phyloP scores from a whole-genome alignment of 441 rosid species.

The Gossypium lobatum region DNA sequence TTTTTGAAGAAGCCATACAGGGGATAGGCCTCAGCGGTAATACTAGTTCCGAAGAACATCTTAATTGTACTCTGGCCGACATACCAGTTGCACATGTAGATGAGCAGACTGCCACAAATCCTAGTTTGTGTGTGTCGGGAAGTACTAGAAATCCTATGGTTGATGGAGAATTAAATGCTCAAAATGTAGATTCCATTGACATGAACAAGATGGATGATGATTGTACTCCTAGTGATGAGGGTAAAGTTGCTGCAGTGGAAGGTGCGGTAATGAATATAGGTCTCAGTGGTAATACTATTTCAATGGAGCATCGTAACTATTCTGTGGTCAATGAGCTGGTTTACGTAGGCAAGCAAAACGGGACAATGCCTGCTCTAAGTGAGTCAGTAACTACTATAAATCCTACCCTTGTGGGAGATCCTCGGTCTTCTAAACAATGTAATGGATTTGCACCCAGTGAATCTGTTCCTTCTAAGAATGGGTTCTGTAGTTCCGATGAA shows the following conservation, averaged over 20 bases:
- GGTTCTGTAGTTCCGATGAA: conserved; percentile 25
- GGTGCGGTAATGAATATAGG: conserved; percentile 14
- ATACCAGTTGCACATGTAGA: conserved; percentile 22
- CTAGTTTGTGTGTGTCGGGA: conserved; percentile 21
- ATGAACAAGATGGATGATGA: conserved; percentile 23
- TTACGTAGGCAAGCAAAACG: conserved; percentile 27
- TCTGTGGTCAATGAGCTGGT: conserved; percentile 22
- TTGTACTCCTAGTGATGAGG: conserved; percentile 20
- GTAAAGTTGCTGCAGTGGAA: conserved; percentile 14
- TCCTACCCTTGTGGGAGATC: conserved; percentile 16
- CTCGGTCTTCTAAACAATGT: conserved; percentile 20
- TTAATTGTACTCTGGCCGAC: conserved; percentile 24
- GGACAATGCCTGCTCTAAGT: conserved; percentile 19
- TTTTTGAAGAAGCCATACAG: conserved; percentile 20
- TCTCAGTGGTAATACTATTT: conserved; percentile 16
- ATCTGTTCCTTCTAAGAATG: conserved; percentile 24
- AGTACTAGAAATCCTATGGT: conserved; percentile 11
- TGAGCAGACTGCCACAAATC: conserved; percentile 27
- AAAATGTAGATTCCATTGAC: conserved; percentile 15
- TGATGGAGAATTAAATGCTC: conserved; percentile 2
- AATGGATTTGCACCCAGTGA: conserved; percentile 26
- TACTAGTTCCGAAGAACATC: conserved; percentile 20
- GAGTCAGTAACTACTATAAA: conserved; percentile 20
- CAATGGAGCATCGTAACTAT: conserved; percentile 19
- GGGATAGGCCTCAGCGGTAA: conserved; percentile 14